Base-by-base conservation (phyloP, 2,329 filamentous ascomycete genomes). In the Diaporthe citrichinensis region DNA sequence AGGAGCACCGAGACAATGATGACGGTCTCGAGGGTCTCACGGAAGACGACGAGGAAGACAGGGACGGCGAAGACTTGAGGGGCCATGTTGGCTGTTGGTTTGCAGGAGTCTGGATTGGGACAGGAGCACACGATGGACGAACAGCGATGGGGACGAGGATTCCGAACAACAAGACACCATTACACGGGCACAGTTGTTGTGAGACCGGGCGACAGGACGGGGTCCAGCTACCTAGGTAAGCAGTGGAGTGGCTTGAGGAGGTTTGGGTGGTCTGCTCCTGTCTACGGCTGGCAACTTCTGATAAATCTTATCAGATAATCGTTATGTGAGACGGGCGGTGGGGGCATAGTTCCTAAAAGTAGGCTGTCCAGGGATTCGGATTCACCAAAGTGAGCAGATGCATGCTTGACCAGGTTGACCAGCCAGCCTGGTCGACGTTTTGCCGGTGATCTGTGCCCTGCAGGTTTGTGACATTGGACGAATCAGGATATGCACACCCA, bases 1-100 rank as follows among this genome's bases (percentile, higher is more conserved):
- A 97, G 89, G 46, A 97, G 87, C 23, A 97, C 93, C 0, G 95
- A 95, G 78, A 96, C 92, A 78, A 97, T 94, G 81, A 97, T 94
- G 80, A 90, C 92, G 0, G 93, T 93, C 86, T 97, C 95, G 62
- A 97, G 86, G 61, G 91, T 91, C 86, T 97, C 94, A 81, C 94
- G 91, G 82, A 97, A 96, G 84, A 94, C 92, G 82, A 97, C 93
- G 86, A 97, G 95, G 86, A 97, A 97, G 71, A 97, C 76, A 44
- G 76, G 62, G 25, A 77, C 76, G 34, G 76, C 74, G 34, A 77
- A 77, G 34, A 77, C 76, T 31, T 77, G 74, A 25, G 57, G 68
- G 4, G 76, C 65, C 76, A 77, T 77, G 44, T 25, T 73, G 68
- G 41, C 41, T 36, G 12, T 46, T 74, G 61, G 1, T 74, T 49